Conservation (phyloP, 108 stramenopile species). For the Discostella pseudostelligera region DNA sequence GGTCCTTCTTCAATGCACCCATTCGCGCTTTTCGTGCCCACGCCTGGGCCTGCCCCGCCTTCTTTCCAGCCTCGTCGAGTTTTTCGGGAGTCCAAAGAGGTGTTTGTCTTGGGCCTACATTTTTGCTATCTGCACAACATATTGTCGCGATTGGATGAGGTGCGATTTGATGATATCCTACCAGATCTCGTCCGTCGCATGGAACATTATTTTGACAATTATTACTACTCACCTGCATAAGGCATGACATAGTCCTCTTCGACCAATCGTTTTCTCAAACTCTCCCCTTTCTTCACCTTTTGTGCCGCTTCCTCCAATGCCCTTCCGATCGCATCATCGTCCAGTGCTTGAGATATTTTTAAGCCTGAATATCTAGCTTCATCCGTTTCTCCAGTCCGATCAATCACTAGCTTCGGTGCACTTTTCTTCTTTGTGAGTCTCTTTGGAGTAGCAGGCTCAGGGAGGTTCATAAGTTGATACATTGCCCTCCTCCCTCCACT, state of each 20-base stretch:
- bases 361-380: conserved; percentile 70
- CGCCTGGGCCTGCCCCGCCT: conserved; percentile 56
- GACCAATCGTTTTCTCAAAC: conserved; percentile 50
- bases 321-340: conserved; percentile 71
- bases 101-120: conserved; percentile 65
- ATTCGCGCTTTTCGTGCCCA: conserved; percentile 71
- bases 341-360: conserved; percentile 68
- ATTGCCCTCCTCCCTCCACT: conserved; percentile 70
- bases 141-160: not conserved
- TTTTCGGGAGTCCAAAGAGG: conserved; percentile 78
- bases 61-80: conserved; percentile 69
- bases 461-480: conserved; percentile 70
- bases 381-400: conserved; percentile 71
- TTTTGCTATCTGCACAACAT: conserved; percentile 57
- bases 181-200: not conserved
- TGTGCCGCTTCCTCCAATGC: conserved; percentile 55
- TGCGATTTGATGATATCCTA: not conserved
- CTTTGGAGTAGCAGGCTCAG: conserved; percentile 46
- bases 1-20: conserved; percentile 73
- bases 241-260: conserved; percentile 73
- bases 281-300: conserved; percentile 59
- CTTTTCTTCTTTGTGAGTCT: conserved; percentile 37
- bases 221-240: conserved; percentile 54
- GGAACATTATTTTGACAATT: not conserved
- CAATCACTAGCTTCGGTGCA: conserved; percentile 71